Percentiles rank a stretch among this genome's conserved stretches.
phyloP scores from a whole-genome alignment of 495 filamentous ascomycete species.

The Durotheca rogersii region DNA sequence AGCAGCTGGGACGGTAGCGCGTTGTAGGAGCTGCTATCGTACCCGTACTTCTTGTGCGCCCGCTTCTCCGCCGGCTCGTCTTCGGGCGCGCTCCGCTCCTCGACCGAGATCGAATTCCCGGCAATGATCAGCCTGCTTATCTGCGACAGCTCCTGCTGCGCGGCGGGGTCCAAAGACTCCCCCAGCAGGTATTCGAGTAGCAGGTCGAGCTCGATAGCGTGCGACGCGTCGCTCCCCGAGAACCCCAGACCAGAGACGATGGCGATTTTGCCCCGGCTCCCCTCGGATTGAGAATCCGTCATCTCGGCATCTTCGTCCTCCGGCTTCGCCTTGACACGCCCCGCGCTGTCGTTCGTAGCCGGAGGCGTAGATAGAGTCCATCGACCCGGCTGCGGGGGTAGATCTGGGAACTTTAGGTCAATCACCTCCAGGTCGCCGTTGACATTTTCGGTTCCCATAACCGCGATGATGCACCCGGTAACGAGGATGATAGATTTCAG shows the following conservation, averaged over 20 bases:
- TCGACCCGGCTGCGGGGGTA: conserved; percentile 75
- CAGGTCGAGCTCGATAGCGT: conserved; percentile 71
- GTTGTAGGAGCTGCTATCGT: conserved; percentile 86
- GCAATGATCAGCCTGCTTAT: conserved; percentile 89
- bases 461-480: conserved; percentile 88
- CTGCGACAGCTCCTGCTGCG: conserved; percentile 59
- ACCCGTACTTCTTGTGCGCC: conserved; percentile 81
- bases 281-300: conserved; percentile 40
- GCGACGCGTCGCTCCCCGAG: conserved; percentile 65
- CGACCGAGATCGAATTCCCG: conserved; percentile 74
- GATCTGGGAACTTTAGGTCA: conserved; percentile 81
- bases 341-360: conserved; percentile 17
- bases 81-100: conserved; percentile 35
- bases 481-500: conserved; percentile 69
- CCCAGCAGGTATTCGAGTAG: conserved; percentile 86
- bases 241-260: conserved; percentile 87
- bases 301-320: conserved; percentile 47
- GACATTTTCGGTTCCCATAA: conserved; percentile 86
- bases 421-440: conserved; percentile 92
- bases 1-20: conserved; percentile 76
- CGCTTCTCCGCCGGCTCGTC: conserved; percentile 41
- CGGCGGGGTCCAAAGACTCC: conserved; percentile 62
- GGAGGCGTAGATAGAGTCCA: conserved; percentile 59
- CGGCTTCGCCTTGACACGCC: conserved; percentile 28
- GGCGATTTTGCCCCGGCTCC: conserved; percentile 66